Percentiles rank a stretch among this genome's conserved stretches.
Conservation (phyloP, 2,329 filamentous ascomycete genomes). For the Cercospora zeina region DNA sequence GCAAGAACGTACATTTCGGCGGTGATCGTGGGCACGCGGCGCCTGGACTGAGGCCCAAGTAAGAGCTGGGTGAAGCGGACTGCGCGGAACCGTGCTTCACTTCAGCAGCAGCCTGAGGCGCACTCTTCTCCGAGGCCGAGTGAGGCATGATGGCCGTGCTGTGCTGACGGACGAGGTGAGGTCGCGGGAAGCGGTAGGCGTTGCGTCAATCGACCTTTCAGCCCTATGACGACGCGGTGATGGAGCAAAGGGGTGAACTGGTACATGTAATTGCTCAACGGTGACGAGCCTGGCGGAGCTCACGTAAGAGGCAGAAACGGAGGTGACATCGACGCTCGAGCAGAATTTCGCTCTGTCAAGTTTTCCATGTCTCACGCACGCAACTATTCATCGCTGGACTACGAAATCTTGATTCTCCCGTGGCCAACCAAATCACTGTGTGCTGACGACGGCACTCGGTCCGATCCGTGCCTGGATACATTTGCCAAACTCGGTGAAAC, state of each 20-base stretch:
- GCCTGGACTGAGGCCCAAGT: conserved; percentile 30
- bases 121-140: conserved; percentile 25
- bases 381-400: not conserved
- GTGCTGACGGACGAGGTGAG: conserved; percentile 7
- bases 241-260: conserved; percentile 8
- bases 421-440: not conserved
- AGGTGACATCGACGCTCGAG: conserved; percentile 5
- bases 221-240: conserved; percentile 1
- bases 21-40: conserved; percentile 29
- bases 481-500: not conserved
- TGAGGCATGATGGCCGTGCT: conserved; percentile 26
- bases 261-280: not conserved
- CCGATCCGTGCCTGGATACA: not conserved
- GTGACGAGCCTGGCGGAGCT: conserved; percentile 1
- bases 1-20: conserved; percentile 36
- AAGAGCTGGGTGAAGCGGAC: conserved; percentile 36
- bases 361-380: conserved; percentile 5
- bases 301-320: conserved; percentile 6
- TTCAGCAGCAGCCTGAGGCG: conserved; percentile 4
- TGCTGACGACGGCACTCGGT: not conserved
- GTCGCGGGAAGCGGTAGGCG: not conserved
- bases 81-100: conserved; percentile 32
- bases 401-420: conserved; percentile 6
- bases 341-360: conserved; percentile 8
- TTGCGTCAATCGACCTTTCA: conserved; percentile 3